Evolutionary conservation across 2,329 filamentous ascomycete genomes (phyloP).

Genomic region (Xylaria sp.): DNA sequence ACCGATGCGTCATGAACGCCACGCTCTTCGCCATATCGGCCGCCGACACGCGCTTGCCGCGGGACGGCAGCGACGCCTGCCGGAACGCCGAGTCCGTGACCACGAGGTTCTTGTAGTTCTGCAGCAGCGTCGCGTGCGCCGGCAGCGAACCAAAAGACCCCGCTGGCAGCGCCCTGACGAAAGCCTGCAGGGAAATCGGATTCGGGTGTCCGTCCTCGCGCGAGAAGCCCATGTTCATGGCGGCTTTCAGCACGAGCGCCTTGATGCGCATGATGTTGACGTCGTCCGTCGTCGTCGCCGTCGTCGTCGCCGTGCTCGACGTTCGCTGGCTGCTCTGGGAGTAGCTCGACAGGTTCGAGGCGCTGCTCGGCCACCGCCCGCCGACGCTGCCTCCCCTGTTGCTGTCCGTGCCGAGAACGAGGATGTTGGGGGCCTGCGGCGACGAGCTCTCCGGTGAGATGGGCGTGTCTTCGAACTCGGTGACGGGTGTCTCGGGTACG

Average conservation of each 20-base stretch:
- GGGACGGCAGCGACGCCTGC: slow-evolving; percentile 63
- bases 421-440: slow-evolving; percentile 83
- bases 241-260: slow-evolving; percentile 83
- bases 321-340: slow-evolving; percentile 75
- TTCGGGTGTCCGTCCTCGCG: slow-evolving; percentile 64
- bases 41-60: slow-evolving; percentile 71
- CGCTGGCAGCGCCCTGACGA: slow-evolving; percentile 78
- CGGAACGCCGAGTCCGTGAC: slow-evolving; percentile 76
- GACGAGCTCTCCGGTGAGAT: slow-evolving; percentile 83
- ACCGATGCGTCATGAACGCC: slow-evolving; percentile 75
- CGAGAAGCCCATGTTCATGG: slow-evolving; percentile 84
- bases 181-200: slow-evolving; percentile 72
- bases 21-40: slow-evolving; percentile 85
- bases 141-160: slow-evolving; percentile 81
- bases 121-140: slow-evolving; percentile 77
- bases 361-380: slow-evolving; percentile 83
- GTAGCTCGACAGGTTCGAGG: slow-evolving; percentile 81
- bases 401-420: slow-evolving; percentile 79
- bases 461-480: slow-evolving; percentile 92
- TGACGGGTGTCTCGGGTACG: slow-evolving; percentile 90
- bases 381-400: slow-evolving; percentile 64
- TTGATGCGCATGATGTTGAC: slow-evolving; percentile 81
- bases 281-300: slow-evolving; percentile 76
- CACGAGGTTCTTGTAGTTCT: slow-evolving; percentile 84
- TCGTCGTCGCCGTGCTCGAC: slow-evolving; percentile 79